Conservation (phyloP, 148 eudicot genomes). For the Vaccinium vitisidaea region DNA sequence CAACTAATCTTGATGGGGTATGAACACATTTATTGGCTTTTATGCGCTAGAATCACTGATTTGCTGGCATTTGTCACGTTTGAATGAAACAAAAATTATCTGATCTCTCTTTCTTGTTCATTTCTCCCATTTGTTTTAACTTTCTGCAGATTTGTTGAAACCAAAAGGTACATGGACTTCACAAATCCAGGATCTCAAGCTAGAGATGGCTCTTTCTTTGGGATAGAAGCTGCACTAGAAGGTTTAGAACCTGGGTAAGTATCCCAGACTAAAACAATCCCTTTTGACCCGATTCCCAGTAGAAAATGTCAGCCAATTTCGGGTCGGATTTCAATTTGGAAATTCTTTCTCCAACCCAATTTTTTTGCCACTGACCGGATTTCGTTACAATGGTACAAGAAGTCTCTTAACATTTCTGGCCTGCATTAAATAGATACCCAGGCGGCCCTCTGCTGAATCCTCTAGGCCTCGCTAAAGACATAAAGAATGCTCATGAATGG, state of each 20-base stretch:
- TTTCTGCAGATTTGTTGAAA: conserved; percentile 74
- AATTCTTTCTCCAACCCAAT: neutral
- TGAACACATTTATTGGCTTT: neutral
- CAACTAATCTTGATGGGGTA: conserved; percentile 88
- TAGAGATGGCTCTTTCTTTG: conserved; percentile 73
- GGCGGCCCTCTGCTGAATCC: conserved; percentile 88
- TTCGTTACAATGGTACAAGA: neutral
- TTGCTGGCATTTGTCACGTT: neutral
- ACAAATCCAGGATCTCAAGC: conserved; percentile 88
- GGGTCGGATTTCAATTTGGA: neutral
- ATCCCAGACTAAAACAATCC: neutral
- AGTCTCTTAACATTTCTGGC: neutral
- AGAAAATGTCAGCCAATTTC: neutral
- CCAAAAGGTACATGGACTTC: conserved; percentile 89
- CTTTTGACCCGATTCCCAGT: neutral
- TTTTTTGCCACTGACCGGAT: neutral
- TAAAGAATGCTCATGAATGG: conserved; percentile 70
- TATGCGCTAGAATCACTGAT: neutral
- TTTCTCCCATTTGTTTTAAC: neutral
- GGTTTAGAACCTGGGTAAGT: conserved; percentile 86
- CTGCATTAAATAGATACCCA: conserved; percentile 55
- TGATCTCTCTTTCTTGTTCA: neutral
- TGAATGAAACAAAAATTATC: neutral
- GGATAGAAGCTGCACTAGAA: conserved; percentile 75
- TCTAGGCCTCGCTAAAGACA: conserved; percentile 82